Evolutionary conservation across 1,139 yeast species (phyloP).

Genomic region (Kurtzmaniella quercitrusa): DNA sequence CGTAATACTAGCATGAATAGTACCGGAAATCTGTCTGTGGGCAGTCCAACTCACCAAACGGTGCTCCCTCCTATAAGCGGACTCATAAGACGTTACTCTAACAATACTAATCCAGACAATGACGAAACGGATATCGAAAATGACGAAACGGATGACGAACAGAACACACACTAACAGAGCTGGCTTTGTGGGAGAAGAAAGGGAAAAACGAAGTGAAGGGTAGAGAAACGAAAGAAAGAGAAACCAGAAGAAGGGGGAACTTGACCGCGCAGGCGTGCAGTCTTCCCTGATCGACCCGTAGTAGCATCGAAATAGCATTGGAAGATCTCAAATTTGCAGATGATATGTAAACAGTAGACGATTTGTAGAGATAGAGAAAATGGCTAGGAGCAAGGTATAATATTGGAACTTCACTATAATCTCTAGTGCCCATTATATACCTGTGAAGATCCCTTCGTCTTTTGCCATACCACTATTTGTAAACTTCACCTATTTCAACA

Average conservation of each 20-base stretch:
- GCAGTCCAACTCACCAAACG: constrained; percentile 10
- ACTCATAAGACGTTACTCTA: constrained; percentile 15
- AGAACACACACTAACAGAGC: constrained; percentile 3
- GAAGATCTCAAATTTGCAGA: neutral
- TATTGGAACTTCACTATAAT: too few relatives aligned
- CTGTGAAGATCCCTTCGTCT: too few relatives aligned
- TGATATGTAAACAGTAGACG: neutral
- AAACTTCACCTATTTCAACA: too few relatives aligned
- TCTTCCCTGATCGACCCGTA: neutral
- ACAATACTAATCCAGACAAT: constrained; percentile 15
- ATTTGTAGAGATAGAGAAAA: too few relatives aligned
- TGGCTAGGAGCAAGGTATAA: too few relatives aligned
- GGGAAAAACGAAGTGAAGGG: neutral
- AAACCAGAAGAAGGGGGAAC: neutral
- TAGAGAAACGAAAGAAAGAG: neutral
- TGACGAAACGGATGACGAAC: constrained; percentile 14
- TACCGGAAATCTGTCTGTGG: constrained; percentile 18
- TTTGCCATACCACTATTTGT: too few relatives aligned
- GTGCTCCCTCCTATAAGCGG: constrained; percentile 32
- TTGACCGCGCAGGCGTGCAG: neutral
- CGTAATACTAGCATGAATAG: constrained; percentile 28
- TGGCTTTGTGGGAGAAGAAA: constrained; percentile 5
- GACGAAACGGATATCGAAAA: constrained; percentile 35
- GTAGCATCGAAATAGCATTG: neutral
- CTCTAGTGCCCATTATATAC: too few relatives aligned